Evolutionary conservation across 441 rosid species (phyloP), one percentile per base, ranked within the genome.

Genomic region (Corymbia calophylla): DNA sequence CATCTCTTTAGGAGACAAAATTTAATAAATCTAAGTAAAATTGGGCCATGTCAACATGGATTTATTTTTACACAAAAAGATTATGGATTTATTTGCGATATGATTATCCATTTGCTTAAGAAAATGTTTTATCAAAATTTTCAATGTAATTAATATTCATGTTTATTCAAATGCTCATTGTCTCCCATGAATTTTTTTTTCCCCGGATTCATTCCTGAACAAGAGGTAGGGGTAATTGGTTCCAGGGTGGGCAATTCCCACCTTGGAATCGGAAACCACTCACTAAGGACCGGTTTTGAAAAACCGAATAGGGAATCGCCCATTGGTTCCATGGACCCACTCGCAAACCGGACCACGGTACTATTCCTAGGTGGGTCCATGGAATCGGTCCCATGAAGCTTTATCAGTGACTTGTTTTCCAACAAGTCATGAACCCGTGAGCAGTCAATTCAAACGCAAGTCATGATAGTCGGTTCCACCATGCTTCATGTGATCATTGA

Each of bases 231-330:
- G n/a, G 14, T 58, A n/a, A 58, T 58, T 0, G 3, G 25, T 25
- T 58, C 2, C 7, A 58, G 5, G 7, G 44, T 58, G 3, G 25
- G 14, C 0, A 1, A 0, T 58, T 58, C 7, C 5, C n/a, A 58
- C n/a, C n/a, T 58, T 25, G 1, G 64, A 58, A 58, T 10, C 1
- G 25, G 2, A 13, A 58, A 23, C 25, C 3, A 0, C 6, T 1
- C 64, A 58, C n/a, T 58, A 58, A 58, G 3, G 6, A 25, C 25
- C 17, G 6, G 3, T 23, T 58, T 0, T 2, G 0, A 25, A 25
- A 58, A 58, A 58, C 25, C 11, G 3, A 58, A 58, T 9, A 0
- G 0, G 0, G 1, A 58, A 25, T 3, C 14, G 1, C n/a, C 25
- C 5, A 1, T 58, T 25, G 25, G 64, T 58, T 58, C 25, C 3